Evolutionary conservation across 495 filamentous ascomycete species (phyloP), one percentile per base, ranked within the genome.

Genomic region (Penicillium canescens): DNA sequence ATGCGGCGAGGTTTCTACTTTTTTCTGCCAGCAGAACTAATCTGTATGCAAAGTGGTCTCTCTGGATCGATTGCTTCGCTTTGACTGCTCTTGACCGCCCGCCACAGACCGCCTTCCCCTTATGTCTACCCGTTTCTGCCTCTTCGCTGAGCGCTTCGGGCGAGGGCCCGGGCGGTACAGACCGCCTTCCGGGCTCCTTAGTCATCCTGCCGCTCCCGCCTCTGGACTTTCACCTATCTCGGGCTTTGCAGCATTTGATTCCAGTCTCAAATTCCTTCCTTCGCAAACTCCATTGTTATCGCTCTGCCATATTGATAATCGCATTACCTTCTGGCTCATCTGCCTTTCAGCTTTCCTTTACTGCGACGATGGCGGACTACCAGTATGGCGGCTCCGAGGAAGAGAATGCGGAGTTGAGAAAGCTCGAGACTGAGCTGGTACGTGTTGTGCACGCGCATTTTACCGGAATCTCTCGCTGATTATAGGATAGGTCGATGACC

Each of bases 331-430:
- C 28, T 31, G 2, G 28, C 23, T 16, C 26, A 14, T 6, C 14
- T 46, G 6, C 6, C 18, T 35, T 20, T 54, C 26, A 7, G 9
- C 9, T 18, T 6, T 42, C 24, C 26, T 49, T 20, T 42, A 35
- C 43, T 53, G 53, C 51, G 52, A 69, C 42, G 51, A 81, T 81
- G 78, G 73, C 78, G 42, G 79, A 89, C 62, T 83, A 86, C 66
- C 77, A 76, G 61, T 93, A 84, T 66, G 87, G 86, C 48, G 85
- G 87, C 53, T 85, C 86, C 5, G 90, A 94, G 23, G 90, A 96
- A 71, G 90, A 94, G 69, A 91, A 91, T 65, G 82, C 81, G 42
- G 91, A 96, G 77, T 80, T 96, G 54, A 86, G 81, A 73, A 88
- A 89, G 70, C 81, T 94, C 14, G 85, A 87, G 37, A 71, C 73